Evolutionary conservation across 2,329 filamentous ascomycete genomes (phyloP), one percentile per base, ranked within the genome.

Genomic region (Fusarium temperatum): DNA sequence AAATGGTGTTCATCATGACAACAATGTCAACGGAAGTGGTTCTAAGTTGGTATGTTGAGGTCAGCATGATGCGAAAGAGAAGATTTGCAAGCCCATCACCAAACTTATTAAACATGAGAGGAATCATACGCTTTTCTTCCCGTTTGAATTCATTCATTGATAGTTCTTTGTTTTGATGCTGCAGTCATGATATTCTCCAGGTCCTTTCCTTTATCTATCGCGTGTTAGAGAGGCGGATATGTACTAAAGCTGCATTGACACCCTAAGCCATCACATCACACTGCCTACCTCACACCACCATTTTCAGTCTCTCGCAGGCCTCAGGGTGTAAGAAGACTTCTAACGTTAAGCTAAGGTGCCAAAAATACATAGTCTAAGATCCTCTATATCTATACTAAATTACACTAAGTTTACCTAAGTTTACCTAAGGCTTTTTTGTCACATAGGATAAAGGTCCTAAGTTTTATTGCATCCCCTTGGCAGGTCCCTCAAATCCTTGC

Each of bases 1-100:
- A 78, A 57, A 64, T 63, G 74, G 63, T 69, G 64, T 68, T 63
- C 35, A 74, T 78, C 74, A 77, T 75, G 72, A 67, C 66, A 75
- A 70, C 62, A 63, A 63, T 57, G 53, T 60, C 59, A 53, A 56
- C 45, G 42, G 36, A 39, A 45, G 54, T 24, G 36, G 51, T 22
- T 22, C 39, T 41, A 14, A 22, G 13, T 22, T 22, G 14, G 38
- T 32, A 18, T 12, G 9, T 32, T 30, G 15, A 12, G 20, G 26
- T 35, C 32, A 45, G 24, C 15, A 74, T 63, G 35, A 51, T 47
- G n/a, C 39, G 41, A 47, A 69, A 66, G 53, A 68, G 51, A 35
- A 53, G 38, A 30, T 22, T 42, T 55, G 32, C 32, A 26, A 42
- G n/a, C 20, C 44, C n/a, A 45, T 55, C 35, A 22, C 48, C 38